phyloP scores from a whole-genome alignment of 1,139 yeast species.

The Wickerhamomyces sp. region DNA sequence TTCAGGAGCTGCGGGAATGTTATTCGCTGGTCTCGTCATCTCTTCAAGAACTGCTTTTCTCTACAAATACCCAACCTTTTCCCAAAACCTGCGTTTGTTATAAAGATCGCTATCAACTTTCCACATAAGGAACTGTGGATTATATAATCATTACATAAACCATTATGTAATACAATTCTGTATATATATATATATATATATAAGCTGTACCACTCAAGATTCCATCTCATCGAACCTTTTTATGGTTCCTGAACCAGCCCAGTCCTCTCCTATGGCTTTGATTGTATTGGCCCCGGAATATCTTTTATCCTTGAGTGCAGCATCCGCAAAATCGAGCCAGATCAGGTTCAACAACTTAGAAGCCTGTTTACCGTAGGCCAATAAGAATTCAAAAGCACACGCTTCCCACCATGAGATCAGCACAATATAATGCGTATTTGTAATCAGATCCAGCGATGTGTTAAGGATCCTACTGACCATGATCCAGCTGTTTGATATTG shows the following conservation, averaged over 20 bases:
- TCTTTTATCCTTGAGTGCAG: conserved; percentile 40
- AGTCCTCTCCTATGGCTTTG: conserved; percentile 73
- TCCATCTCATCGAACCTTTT: conserved; percentile 51
- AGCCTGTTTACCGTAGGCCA: conserved; percentile 67
- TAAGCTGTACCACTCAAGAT: conserved; percentile 18
- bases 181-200: too few relatives aligned
- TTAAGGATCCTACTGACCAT: conserved; percentile 70
- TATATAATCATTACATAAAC: background rate
- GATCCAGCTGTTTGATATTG: conserved; percentile 57
- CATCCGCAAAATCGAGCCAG: conserved; percentile 46
- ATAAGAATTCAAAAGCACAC: conserved; percentile 51
- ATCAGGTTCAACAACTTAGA: conserved; percentile 49
- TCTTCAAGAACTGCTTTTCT: too few relatives aligned
- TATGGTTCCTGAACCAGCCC: conserved; percentile 44
- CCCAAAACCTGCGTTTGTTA: too few relatives aligned
- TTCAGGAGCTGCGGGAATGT: conserved; percentile 44
- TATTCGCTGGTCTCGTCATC: conserved; percentile 22
- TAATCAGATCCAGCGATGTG: conserved; percentile 41
- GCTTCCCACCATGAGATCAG: conserved; percentile 94
- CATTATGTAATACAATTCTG: background rate
- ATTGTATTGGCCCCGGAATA: conserved; percentile 79
- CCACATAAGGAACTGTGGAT: too few relatives aligned
- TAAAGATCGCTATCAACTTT: too few relatives aligned
- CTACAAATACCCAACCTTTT: too few relatives aligned
- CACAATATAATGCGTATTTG: conserved; percentile 68